Evolutionary conservation across 768 basidiomycete species (phyloP).

Genomic region (Mycena vulgaris): DNA sequence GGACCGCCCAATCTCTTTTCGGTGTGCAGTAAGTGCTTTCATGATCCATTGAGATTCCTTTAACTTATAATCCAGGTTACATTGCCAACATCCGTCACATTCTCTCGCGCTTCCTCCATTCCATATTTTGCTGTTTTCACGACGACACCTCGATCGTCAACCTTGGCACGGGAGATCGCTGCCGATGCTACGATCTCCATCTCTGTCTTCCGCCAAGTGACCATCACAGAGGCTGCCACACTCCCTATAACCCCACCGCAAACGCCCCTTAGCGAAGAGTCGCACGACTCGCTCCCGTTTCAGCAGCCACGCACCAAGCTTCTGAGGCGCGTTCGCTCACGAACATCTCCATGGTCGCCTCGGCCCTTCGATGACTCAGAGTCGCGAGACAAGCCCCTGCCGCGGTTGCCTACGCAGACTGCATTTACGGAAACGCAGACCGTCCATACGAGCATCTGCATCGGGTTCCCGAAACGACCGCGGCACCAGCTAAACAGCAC

Average conservation of each 20-base stretch:
- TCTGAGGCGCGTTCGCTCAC: constrained; percentile 29
- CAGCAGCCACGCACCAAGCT: constrained; percentile 22
- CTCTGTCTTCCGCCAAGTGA: constrained; percentile 73
- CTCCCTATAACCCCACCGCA: constrained; percentile 65
- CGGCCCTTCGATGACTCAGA: constrained; percentile 44
- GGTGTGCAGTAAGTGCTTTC: constrained; percentile 71
- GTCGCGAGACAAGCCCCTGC: constrained; percentile 58
- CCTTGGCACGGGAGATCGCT: constrained; percentile 75
- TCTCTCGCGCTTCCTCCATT: constrained; percentile 73
- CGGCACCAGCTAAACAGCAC: constrained; percentile 57
- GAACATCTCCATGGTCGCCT: constrained; percentile 45
- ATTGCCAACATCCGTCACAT: constrained; percentile 72
- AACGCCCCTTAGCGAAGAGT: constrained; percentile 68
- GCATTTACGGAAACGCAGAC: constrained; percentile 61
- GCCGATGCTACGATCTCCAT: constrained; percentile 81
- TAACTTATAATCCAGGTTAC: constrained; percentile 64
- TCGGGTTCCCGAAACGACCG: constrained; percentile 83
- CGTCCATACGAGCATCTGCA: constrained; percentile 66
- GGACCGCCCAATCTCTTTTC: constrained; percentile 75
- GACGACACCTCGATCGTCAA: constrained; percentile 69
- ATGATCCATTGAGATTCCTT: constrained; percentile 2
- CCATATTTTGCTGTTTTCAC: constrained; percentile 84
- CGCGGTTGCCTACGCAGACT: constrained; percentile 57
- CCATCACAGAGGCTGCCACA: constrained; percentile 60
- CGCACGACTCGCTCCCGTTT: constrained; percentile 25